These are phyloP conservation scores for Tausonia pullulans DNA, from an alignment of 1,284 basidiomycete species.

Conservation along the genomic window DNA sequence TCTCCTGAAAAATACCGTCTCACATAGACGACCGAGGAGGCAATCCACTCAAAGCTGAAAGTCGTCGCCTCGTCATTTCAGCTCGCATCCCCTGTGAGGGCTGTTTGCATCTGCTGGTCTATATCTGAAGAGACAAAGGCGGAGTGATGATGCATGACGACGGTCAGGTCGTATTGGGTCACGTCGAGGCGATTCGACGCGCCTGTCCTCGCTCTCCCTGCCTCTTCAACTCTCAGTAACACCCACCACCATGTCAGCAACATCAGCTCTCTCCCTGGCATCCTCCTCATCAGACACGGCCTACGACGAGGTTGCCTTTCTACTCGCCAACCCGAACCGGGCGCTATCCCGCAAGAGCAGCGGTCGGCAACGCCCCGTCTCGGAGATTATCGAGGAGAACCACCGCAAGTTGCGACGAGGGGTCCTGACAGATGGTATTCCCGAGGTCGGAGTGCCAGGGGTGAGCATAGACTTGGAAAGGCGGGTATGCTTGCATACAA, in stretches of 20 bases:
- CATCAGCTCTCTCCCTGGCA: neutral
- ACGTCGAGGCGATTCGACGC: too few species aligned
- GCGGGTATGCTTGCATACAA: neutral
- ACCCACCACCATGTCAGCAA: neutral
- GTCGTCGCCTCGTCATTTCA: too few species aligned
- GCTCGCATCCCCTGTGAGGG: too few species aligned
- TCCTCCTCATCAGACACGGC: neutral
- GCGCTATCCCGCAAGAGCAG: constrained; percentile 59
- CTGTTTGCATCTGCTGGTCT: too few species aligned
- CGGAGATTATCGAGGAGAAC: constrained; percentile 63
- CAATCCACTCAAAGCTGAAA: too few species aligned
- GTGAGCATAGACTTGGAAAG: neutral
- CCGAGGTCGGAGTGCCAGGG: constrained; percentile 32
- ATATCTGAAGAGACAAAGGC: too few species aligned
- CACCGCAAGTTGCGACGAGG: constrained; percentile 63
- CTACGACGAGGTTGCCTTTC: constrained; percentile 22
- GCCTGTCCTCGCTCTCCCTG: too few species aligned
- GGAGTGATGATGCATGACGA: too few species aligned
- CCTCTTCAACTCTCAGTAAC: too few species aligned
- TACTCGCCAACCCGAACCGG: constrained; percentile 21
- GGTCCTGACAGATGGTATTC: constrained; percentile 79
- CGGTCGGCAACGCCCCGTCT: constrained; percentile 45
- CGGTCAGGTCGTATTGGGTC: too few species aligned
- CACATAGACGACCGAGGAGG: too few species aligned
- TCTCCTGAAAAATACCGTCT: too few species aligned